A percentile compares a stretch with the other conserved stretches of the same genome.
Evolutionary conservation across 768 basidiomycete species (phyloP).

Genomic region (Lactarius vividus): DNA sequence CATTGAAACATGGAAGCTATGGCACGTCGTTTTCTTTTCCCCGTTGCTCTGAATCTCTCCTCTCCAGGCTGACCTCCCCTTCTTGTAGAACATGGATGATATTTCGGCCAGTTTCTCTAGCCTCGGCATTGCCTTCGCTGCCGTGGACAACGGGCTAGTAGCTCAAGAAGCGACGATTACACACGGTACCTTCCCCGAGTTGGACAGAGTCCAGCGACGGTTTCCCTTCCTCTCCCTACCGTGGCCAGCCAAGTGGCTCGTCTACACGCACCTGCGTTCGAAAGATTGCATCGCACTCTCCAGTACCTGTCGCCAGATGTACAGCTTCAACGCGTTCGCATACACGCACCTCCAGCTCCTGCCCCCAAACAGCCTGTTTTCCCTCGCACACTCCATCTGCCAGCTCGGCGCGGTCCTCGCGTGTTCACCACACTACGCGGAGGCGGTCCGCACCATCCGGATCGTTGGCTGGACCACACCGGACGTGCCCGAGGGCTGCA

Average conservation of each 20-base stretch:
- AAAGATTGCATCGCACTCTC: conserved; percentile 18
- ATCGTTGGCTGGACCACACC: conserved; percentile 7
- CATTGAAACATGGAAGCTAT: conserved; percentile 6
- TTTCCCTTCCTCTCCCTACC: conserved; percentile 14
- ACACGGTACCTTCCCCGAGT: background rate
- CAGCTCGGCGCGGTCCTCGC: conserved; percentile 9
- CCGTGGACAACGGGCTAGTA: background rate
- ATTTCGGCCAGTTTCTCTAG: conserved; percentile 1
- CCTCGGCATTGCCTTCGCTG: background rate
- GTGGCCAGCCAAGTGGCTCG: conserved; percentile 4
- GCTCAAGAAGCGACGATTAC: background rate
- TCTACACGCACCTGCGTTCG: conserved; percentile 8
- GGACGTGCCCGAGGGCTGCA: conserved; percentile 2
- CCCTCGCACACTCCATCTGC: conserved; percentile 10
- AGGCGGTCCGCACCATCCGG: conserved; percentile 14
- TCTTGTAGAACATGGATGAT: conserved; percentile 11
- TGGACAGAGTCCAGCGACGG: background rate
- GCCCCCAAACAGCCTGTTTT: conserved; percentile 16
- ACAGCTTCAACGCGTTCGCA: conserved; percentile 9
- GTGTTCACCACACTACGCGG: conserved; percentile 4
- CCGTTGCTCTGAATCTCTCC: too few relatives aligned
- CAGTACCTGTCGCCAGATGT: conserved; percentile 19
- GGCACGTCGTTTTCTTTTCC: conserved; percentile 1
- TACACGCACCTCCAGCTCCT: conserved; percentile 21
- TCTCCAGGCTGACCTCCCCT: background rate